Evolutionary conservation across 441 rosid species (phyloP), one percentile per base, ranked within the genome.

Genomic region (Gossypium davidsonii): DNA sequence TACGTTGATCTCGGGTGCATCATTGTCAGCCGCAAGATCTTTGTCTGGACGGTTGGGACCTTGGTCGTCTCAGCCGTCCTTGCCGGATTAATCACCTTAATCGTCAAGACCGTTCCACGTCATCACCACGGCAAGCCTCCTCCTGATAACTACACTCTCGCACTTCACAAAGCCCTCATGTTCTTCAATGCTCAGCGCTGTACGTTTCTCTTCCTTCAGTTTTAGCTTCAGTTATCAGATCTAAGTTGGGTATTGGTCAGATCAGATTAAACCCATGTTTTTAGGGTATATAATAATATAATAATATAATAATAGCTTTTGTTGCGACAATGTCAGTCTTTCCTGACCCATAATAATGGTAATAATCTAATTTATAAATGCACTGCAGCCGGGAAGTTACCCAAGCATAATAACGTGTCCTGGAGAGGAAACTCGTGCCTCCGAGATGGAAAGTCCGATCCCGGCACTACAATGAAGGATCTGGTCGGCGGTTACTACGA

Each of bases 121-220:
- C 96, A 87, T 77, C 94, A 81, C 78, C 88, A 73, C 60, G 53
- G 71, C 9, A 79, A 64, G 8, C 31, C 79, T 53, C 83, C 85
- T 3, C 80, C 90, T 0, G 98, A 94, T 23, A 92, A 91, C 71
- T 94, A 91, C 80, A 92, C 98, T 2, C 80, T 88, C 58, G 93
- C 96, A 28, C 94, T 94, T 26, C 88, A 74, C 44, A 88, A 89
- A 77, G 90, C 96, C 15, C 97, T 94, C 82, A 85, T 82, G 88
- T 94, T 94, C 87, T 94, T 94, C 92, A 89, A 94, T 68, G 99
- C 88, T 59, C 97, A 94, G 55, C 76, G 83, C 42, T 94, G 98
- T 94, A 82, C 44, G 80, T 52, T 26, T 11, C 20, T 72, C 4
- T 2, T 11, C 48, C 2, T 0, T 4, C 28, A 48, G 21, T 6